Conservation (phyloP, 495 filamentous ascomycete genomes). For the Aspergillus indologenus region DNA sequence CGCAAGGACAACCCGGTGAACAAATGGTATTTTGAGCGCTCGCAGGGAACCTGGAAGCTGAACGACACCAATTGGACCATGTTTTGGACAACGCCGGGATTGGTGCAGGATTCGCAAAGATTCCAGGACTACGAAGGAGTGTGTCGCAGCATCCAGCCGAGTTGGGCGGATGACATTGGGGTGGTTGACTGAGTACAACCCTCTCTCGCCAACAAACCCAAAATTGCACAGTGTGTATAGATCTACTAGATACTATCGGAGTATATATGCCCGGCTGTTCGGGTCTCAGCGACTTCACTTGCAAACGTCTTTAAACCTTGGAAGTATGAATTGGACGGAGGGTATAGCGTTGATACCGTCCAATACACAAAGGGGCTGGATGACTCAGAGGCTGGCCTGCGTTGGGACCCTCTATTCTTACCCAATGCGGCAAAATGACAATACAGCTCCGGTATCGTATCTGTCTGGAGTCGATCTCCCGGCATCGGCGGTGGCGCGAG, state of each 20-base stretch:
- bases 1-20: slow-evolving; percentile 81
- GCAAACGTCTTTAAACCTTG: not conserved
- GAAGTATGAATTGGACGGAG: not conserved
- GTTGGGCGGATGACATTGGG: slow-evolving; percentile 73
- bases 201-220: too few relatives aligned
- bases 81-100: slow-evolving; percentile 88
- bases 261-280: not conserved
- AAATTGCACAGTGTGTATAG: not conserved
- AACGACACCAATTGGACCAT: slow-evolving; percentile 81
- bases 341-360: not conserved
- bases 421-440: not conserved
- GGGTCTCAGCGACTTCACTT: not conserved
- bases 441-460: not conserved
- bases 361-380: not conserved
- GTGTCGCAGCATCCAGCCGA: slow-evolving; percentile 74
- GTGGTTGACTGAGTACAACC: slow-evolving; percentile 49
- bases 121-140: slow-evolving; percentile 81
- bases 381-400: not conserved
- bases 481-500: slow-evolving; percentile 15
- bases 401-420: not conserved
- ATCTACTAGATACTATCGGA: not conserved
- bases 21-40: slow-evolving; percentile 94
- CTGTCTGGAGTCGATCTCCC: not conserved
- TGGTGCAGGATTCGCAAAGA: slow-evolving; percentile 46
- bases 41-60: slow-evolving; percentile 76